Evolutionary conservation across 371 early-diverging fungal species (phyloP).

Genomic region (Dichotomocladium elegans): DNA sequence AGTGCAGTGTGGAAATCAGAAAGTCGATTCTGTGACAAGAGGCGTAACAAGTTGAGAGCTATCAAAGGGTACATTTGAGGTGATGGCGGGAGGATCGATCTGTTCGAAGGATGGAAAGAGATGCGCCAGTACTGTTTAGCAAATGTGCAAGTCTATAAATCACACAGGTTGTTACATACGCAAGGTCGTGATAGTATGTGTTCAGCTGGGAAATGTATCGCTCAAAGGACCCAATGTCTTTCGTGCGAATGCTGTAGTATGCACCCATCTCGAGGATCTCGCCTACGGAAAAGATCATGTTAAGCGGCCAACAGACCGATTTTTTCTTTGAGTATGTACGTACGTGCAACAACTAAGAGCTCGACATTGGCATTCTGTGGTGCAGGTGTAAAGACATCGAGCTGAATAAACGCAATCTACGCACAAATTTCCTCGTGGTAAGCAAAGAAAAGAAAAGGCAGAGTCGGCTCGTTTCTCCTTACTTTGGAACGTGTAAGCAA

Average conservation of each 20-base stretch:
- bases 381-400: constrained; percentile 66
- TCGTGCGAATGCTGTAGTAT: constrained; percentile 75
- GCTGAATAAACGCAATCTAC: constrained; percentile 76
- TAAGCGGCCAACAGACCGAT: not conserved
- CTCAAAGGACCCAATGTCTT: constrained; percentile 89
- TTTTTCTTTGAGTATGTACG: constrained; percentile 8
- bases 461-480: not conserved
- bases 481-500: constrained; percentile 81
- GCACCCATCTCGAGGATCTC: constrained; percentile 92
- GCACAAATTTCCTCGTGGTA: not conserved
- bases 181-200: constrained; percentile 84
- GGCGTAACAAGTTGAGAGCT: constrained; percentile 88
- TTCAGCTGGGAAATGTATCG: constrained; percentile 92
- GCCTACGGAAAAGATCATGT: constrained; percentile 38
- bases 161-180: constrained; percentile 57
- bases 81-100: constrained; percentile 69
- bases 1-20: constrained; percentile 94
- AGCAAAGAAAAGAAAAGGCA: not conserved
- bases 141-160: no score
- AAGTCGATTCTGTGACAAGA: constrained; percentile 90
- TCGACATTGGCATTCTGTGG: constrained; percentile 57
- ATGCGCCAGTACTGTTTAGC: no score
- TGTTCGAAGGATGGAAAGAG: constrained; percentile 10
- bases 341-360: constrained; percentile 69
- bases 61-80: constrained; percentile 81